Evolutionary conservation across 176 grass and related monocot species (phyloP), one percentile per base, ranked within the genome.

Genomic region (Bolboschoenus planiculmis): DNA sequence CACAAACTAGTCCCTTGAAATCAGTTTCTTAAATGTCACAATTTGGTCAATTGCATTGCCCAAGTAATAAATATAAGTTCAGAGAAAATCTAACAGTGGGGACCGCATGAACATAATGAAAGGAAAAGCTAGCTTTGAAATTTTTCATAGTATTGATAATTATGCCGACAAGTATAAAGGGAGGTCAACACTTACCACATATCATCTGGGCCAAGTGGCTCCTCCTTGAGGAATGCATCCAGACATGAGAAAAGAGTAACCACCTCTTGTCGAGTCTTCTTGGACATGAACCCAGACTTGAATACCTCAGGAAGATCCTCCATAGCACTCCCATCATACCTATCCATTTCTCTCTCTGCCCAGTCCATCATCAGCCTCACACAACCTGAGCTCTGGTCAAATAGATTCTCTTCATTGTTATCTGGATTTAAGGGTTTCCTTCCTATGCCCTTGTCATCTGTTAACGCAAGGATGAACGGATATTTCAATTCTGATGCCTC

Each of bases 201-300:
- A 81, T 99, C 96, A 35, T 99, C 96, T 83, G 91, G 96, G 29
- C 96, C 96, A 23, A 99, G 86, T 84, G 96, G 96, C 80, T 99
- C 96, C 72, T 99, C 93, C 79, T 95, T 99, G 51, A 99, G 63
- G 83, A 99, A 99, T 27, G 92, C 90, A 73, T 99, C 96, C 61
- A 99, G 84, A 85, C 96, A 99, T 80, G 92, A 91, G 88, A 95
- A 95, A 44, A 99, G 87, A 73, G 87, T 99, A 55, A 99, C 88
- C 62, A 91, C 89, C 87, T 99, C 96, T 84, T 99, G 96, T 4
- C 88, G 81, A 10, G 85, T 93, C 88, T 99, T 99, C 77, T 99
- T 99, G 30, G 79, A 91, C 89, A 95, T 81, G 83, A 90, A 99
- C 67, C 96, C 92, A 54, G 75, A 58, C 85, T 90, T 99, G 88